A percentile compares a stretch with the other conserved stretches of the same genome.
These are phyloP conservation scores for Phialophora tarda DNA, from an alignment of 2,329 filamentous ascomycete genomes.

Conservation along the genomic window DNA sequence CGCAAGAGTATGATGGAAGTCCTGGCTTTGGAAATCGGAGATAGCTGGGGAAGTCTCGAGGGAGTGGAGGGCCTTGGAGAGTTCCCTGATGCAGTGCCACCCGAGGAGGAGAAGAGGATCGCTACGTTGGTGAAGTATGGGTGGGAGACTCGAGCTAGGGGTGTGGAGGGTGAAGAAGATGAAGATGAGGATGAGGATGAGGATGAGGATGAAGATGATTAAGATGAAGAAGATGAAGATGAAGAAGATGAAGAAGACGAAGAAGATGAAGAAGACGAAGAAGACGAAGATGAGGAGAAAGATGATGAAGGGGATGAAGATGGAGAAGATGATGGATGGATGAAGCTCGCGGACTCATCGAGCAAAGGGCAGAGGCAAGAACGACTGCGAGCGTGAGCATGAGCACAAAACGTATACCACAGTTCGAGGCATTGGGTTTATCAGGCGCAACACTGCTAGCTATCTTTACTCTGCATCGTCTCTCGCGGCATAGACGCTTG, in stretches of 20 bases:
- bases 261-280: no score
- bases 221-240: no score
- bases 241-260: no score
- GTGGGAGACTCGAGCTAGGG: neutral
- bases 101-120: neutral
- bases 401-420: no score
- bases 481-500: conserved; percentile 44
- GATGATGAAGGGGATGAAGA: no score
- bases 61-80: conserved; percentile 1
- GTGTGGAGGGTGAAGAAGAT: neutral
- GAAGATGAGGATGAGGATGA: neutral
- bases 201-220: no score
- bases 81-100: neutral
- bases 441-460: neutral
- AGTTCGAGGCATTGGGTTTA: neutral
- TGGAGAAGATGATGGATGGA: no score
- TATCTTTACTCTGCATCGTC: neutral
- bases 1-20: neutral
- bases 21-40: neutral
- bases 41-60: neutral
- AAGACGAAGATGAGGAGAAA: no score
- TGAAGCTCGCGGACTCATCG: no score
- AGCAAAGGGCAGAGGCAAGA: no score
- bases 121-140: neutral
- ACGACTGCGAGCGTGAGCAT: no score